Evolutionary conservation across 202 grass and related monocot species (phyloP).

Genomic region (Zizania palustris): DNA sequence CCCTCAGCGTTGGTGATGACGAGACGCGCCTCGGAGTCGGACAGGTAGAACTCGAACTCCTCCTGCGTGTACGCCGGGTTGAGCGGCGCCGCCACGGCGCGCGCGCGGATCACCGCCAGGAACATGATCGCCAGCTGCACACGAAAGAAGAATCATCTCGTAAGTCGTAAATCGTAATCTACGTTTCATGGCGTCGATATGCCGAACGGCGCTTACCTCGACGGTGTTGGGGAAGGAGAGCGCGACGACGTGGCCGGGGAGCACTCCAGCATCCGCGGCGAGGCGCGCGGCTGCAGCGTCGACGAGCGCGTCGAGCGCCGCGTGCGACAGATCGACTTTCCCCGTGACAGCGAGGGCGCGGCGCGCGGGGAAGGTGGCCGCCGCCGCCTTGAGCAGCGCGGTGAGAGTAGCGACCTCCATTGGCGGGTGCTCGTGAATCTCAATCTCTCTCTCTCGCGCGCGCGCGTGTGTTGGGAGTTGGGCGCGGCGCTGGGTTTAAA

Average conservation of each 20-base stretch:
- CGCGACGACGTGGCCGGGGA: constrained; percentile 61
- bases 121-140: constrained; percentile 83
- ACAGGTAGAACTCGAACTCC: constrained; percentile 91
- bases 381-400: constrained; percentile 52
- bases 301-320: constrained; percentile 65
- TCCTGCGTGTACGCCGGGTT: constrained; percentile 85
- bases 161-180: no score
- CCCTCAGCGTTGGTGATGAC: constrained; percentile 65
- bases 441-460: neutral
- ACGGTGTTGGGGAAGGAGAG: constrained; percentile 85
- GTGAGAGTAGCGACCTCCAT: constrained; percentile 55
- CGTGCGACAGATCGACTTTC: constrained; percentile 60
- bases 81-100: constrained; percentile 69
- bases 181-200: no score
- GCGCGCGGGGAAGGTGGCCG: constrained; percentile 49
- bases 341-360: constrained; percentile 60
- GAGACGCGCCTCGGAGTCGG: constrained; percentile 63
- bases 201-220: constrained; percentile 20
- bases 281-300: constrained; percentile 61
- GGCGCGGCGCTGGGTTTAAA: no score
- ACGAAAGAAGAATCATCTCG: neutral
- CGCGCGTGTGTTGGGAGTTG: no score
- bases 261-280: constrained; percentile 34
- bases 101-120: constrained; percentile 68
- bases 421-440: neutral